Base-by-base conservation (phyloP, 2,329 filamentous ascomycete genomes). In the Pyrenochaeta sp. region DNA sequence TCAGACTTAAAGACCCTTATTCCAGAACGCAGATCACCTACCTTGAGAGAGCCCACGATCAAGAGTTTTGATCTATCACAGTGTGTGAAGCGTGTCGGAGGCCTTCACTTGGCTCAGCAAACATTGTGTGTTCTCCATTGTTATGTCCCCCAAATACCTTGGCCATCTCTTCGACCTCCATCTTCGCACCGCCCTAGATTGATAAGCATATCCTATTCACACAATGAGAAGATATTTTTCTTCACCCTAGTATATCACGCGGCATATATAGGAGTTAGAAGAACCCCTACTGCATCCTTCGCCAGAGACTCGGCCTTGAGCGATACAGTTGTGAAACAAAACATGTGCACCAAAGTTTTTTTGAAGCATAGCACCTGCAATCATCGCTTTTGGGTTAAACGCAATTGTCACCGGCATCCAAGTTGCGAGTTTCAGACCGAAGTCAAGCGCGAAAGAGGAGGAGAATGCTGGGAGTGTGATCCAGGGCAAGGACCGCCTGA, bases 391-490 rank as follows among this genome's bases (percentile, higher is more conserved):
- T 66, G 60, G 60, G 51, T 67, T 18, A 60, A 44, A 33, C 62
- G 64, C 23, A 49, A 49, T 15, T 67, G 64, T 30, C 50, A 58
- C 23, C 62, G 62, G 2, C 55, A 61, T 18, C 49, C 58, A 10
- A 15, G 42, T 3, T 67, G 64, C 30, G 46, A 43, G 1, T 35
- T 63, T 1, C 46, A 56, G 5, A 66, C 64, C 9, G 54, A 66
- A 27, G 54, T 67, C 2, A 20, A 59, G 6, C 62, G 64, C 3
- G 53, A 58, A 32, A 58, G 51, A 31, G 64, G 64, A 12, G 64
- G 64, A 10, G 62, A 66, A 18, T 67, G 63, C 18, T 67, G 63
- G 64, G 64, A 61, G 1, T 67, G 63, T 6, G 63, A 64, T 48
- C 59, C 61, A 6, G 63, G 56, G 3, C 64, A 67, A 35, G 63